phyloP scores from a whole-genome alignment of 192 early-diverging fungal genomes.

The Lunasporangiospora selenospora region DNA sequence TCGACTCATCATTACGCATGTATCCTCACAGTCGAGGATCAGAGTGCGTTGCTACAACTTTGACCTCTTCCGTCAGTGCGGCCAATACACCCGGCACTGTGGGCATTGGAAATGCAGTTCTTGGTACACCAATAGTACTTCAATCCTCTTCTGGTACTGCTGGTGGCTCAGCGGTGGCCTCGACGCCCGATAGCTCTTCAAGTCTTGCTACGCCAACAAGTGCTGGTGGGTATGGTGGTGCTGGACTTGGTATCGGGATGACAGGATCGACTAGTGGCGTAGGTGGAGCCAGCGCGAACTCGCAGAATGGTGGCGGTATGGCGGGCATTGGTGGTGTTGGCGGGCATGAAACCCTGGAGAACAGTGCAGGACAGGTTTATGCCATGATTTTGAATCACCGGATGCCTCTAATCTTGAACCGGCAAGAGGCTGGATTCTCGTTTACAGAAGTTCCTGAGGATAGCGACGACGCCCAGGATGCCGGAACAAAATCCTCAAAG shows the following conservation, averaged over 20 bases:
- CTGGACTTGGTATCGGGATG: conserved; percentile 10
- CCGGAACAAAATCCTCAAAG: too few relatives aligned
- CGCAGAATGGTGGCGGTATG: conserved; percentile 1
- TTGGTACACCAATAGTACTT: conserved; percentile 8
- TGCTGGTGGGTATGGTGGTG: neutral
- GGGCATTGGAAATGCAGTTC: neutral
- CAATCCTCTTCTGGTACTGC: neutral
- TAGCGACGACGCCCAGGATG: too few relatives aligned
- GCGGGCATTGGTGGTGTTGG: conserved; percentile 28
- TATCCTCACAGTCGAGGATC: conserved; percentile 23
- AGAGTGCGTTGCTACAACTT: conserved; percentile 8
- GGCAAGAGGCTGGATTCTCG: conserved; percentile 13
- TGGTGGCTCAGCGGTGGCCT: neutral
- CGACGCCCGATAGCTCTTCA: conserved; percentile 18
- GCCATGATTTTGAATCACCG: conserved; percentile 59
- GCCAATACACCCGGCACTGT: conserved; percentile 4
- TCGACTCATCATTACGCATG: conserved; percentile 17
- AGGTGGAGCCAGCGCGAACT: neutral
- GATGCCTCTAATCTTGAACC: conserved; percentile 49
- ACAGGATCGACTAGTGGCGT: conserved; percentile 6
- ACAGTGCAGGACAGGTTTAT: conserved; percentile 47
- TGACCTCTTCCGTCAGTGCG: conserved; percentile 15
- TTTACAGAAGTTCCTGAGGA: neutral
- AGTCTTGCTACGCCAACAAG: conserved; percentile 5
- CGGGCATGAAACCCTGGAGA: conserved; percentile 19